Evolutionary conservation across 371 early-diverging fungal genomes (phyloP), one percentile per base, ranked within the genome.

Genomic region (Mucor mucedo): DNA sequence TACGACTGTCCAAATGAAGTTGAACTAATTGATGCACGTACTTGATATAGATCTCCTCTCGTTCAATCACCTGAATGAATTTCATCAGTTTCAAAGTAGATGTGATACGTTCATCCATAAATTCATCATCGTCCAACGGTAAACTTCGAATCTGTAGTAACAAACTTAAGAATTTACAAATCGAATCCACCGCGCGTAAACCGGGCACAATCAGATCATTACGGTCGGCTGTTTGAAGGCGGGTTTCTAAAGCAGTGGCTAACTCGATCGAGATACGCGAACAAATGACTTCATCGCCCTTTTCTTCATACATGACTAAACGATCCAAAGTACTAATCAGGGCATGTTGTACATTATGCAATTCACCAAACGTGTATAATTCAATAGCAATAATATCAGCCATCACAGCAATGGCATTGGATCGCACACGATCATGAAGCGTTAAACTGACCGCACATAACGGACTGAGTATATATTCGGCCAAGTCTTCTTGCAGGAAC

Each of bases 11-110:
- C 10, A 89, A 40, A 66, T 91, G 92, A 49, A 89, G 70, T 8
- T 85, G 73, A 5, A 84, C 82, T 29, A 93, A 65, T 30, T 83
- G 79, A 60, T 91, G 90, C 7, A 89, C 87, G 66, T 91, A 91
- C 68, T 90, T 89, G 47, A 90, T 75, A 58, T 90, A 91, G 7
- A 91, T 80, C 30, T 84, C 85, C 30, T 87, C 84, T 28, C 88
- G 80, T 33, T 89, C 83, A 28, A 84, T 84, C 8, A 83, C 77
- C 52, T 83, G 80, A 30, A 91, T 82, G 54, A 89, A 90, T 35
- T 85, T 73, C 75, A 89, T 80, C 58, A 92, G 63, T 53, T 87
- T 86, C 32, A 91, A 61, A 0, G 86, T 85, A 11, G 86, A 82
- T 33, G 84, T 82, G 52, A 87, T 84, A 4, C 87, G 76, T 57